These are phyloP conservation scores for Fusarium piperis DNA, from an alignment of 2,329 filamentous ascomycete genomes.

Conservation along the genomic window DNA sequence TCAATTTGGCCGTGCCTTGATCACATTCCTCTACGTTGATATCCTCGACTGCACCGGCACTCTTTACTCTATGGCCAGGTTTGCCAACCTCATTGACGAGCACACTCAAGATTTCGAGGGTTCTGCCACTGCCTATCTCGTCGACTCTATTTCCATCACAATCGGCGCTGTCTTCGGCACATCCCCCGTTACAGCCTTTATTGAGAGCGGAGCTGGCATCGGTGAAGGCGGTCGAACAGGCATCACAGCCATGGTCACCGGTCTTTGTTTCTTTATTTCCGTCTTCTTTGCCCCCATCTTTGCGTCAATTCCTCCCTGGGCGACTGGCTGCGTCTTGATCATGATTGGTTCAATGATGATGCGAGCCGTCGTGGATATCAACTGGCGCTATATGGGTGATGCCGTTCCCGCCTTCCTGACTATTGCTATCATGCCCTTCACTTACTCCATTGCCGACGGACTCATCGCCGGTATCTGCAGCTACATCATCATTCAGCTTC, in stretches of 20 bases:
- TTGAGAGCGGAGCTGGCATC: slow-evolving; percentile 91
- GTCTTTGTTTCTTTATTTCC: slow-evolving; percentile 85
- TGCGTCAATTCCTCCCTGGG: slow-evolving; percentile 88
- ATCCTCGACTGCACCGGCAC: slow-evolving; percentile 89
- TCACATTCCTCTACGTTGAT: slow-evolving; percentile 91
- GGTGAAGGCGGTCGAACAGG: slow-evolving; percentile 88
- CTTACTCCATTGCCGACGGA: slow-evolving; percentile 88
- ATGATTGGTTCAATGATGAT: slow-evolving; percentile 90
- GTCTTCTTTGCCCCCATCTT: slow-evolving; percentile 93
- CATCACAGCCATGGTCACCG: slow-evolving; percentile 79
- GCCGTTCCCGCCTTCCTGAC: slow-evolving; percentile 86
- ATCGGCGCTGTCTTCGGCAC: slow-evolving; percentile 82
- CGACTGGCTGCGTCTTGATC: slow-evolving; percentile 87
- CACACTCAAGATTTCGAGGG: slow-evolving; percentile 89
- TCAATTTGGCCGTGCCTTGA: slow-evolving; percentile 83
- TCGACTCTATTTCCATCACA: slow-evolving; percentile 81
- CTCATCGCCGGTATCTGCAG: slow-evolving; percentile 82
- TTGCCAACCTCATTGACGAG: slow-evolving; percentile 82
- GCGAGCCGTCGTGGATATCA: slow-evolving; percentile 82
- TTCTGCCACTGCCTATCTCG: slow-evolving; percentile 82
- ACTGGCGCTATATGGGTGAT: slow-evolving; percentile 88
- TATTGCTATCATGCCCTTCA: slow-evolving; percentile 88
- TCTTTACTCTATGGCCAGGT: slow-evolving; percentile 90
- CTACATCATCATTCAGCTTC: slow-evolving; percentile 79
- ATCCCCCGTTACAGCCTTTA: slow-evolving; percentile 85